These are phyloP conservation scores for Diutina scorzettiae DNA, from an alignment of 1,139 yeast genomes.

Conservation along the genomic window DNA sequence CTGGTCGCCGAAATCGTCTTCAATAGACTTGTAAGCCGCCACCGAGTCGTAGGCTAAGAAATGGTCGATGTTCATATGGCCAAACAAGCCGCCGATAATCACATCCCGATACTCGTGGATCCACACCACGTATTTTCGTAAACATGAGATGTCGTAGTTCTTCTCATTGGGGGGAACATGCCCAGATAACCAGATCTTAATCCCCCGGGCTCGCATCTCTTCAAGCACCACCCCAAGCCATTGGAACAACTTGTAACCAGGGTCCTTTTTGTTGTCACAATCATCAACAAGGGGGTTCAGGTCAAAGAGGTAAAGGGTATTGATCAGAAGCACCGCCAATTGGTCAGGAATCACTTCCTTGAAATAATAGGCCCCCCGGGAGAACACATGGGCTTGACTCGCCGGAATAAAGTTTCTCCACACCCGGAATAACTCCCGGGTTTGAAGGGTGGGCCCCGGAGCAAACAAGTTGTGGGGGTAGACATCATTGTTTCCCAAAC, in stretches of 20 bases:
- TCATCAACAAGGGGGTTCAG: slow-evolving; percentile 75
- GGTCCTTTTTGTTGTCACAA: slow-evolving; percentile 60
- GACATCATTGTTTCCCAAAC: slow-evolving; percentile 78
- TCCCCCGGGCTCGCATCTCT: slow-evolving; percentile 59
- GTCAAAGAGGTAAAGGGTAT: slow-evolving; percentile 64
- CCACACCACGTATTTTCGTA: slow-evolving; percentile 66
- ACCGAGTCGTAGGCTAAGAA: slow-evolving; percentile 66
- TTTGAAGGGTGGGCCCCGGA: slow-evolving; percentile 77
- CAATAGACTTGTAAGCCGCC: slow-evolving; percentile 47
- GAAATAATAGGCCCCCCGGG: slow-evolving; percentile 63
- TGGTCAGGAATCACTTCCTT: slow-evolving; percentile 67
- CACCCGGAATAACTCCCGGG: slow-evolving; percentile 59
- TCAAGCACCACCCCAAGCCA: slow-evolving; percentile 71
- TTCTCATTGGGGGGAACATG: slow-evolving; percentile 83
- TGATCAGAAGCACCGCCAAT: slow-evolving; percentile 66
- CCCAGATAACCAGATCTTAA: slow-evolving; percentile 81
- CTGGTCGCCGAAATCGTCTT: slow-evolving; percentile 12
- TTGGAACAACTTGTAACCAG: slow-evolving; percentile 63
- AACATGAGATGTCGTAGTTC: slow-evolving; percentile 62
- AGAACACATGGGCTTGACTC: slow-evolving; percentile 63
- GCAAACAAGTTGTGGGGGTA: slow-evolving; percentile 80
- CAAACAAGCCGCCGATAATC: slow-evolving; percentile 71
- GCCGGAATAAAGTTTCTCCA: slow-evolving; percentile 73
- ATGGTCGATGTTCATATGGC: slow-evolving; percentile 86
- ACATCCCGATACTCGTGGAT: slow-evolving; percentile 71